phyloP scores from a whole-genome alignment of 768 basidiomycete genomes.

The Boletus subparvulus region DNA sequence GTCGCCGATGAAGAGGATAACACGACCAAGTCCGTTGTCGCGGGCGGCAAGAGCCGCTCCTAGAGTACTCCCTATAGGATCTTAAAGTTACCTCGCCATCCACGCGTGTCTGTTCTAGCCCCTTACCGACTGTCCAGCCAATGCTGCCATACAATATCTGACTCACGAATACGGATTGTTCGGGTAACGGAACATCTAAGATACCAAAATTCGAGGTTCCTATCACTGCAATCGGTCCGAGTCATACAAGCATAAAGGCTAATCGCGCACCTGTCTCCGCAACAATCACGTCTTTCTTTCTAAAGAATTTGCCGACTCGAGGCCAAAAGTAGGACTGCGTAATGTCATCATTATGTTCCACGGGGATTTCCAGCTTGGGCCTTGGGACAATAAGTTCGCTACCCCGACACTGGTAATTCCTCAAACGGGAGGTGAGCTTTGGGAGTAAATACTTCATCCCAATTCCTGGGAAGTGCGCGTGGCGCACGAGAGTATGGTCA shows the following conservation, averaged over 20 bases:
- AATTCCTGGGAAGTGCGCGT: conserved; percentile 60
- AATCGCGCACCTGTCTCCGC: conserved; percentile 71
- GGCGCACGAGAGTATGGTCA: conserved; percentile 63
- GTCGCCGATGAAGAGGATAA: conserved; percentile 84
- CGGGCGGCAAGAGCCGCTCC: conserved; percentile 80
- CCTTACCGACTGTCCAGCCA: conserved; percentile 79
- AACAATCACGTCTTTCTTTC: conserved; percentile 69
- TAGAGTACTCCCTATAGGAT: conserved; percentile 53
- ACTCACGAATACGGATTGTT: conserved; percentile 59
- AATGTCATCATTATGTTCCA: conserved; percentile 54
- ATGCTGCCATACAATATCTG: conserved; percentile 93
- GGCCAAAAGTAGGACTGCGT: conserved; percentile 87
- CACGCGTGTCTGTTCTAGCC: not conserved
- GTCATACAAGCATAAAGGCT: not conserved
- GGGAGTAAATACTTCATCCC: conserved; percentile 81
- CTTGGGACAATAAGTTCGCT: conserved; percentile 47
- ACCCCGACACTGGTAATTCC: conserved; percentile 40
- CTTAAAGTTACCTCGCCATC: not conserved
- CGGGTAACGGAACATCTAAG: conserved; percentile 75
- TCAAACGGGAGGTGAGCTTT: conserved; percentile 58
- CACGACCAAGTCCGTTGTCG: conserved; percentile 60
- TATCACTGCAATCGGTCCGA: conserved; percentile 12
- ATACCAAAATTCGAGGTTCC: conserved; percentile 86
- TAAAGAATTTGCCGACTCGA: conserved; percentile 69
- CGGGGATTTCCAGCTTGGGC: conserved; percentile 42